These are phyloP conservation scores for Curvularia verruculosa DNA, from an alignment of 2,329 filamentous ascomycete species.

Conservation along the genomic window DNA sequence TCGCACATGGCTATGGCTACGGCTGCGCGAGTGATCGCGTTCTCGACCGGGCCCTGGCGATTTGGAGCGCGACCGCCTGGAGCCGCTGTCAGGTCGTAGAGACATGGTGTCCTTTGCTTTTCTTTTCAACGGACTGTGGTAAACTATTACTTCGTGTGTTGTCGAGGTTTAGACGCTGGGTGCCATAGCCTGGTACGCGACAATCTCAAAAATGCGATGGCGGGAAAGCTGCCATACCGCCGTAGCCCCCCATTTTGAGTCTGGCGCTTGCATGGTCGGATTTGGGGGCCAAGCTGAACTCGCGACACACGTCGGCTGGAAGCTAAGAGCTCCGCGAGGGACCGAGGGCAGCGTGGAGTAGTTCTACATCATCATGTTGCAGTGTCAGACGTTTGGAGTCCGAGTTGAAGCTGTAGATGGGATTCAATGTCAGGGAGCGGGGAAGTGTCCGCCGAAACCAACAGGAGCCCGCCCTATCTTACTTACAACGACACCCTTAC, in stretches of 20 bases:
- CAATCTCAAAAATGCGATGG: conserved; percentile 27
- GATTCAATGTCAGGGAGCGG: not conserved
- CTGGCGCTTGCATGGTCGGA: conserved; percentile 13
- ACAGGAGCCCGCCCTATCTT: conserved; percentile 1
- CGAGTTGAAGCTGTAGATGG: not conserved
- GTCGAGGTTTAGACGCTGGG: conserved; percentile 8
- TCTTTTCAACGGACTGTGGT: not conserved
- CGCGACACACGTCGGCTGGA: not conserved
- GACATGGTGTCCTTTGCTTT: conserved; percentile 38
- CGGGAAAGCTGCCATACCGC: conserved; percentile 19
- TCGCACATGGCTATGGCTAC: conserved; percentile 50
- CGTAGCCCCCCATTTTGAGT: conserved; percentile 12
- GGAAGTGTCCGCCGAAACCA: conserved; percentile 6
- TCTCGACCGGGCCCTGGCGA: conserved; percentile 48
- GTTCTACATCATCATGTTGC: not conserved
- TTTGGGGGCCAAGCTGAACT: conserved; percentile 22
- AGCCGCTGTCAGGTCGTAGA: conserved; percentile 51
- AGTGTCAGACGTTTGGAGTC: not conserved
- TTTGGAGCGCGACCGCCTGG: conserved; percentile 51
- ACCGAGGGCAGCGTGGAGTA: conserved; percentile 1
- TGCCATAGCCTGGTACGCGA: conserved; percentile 3
- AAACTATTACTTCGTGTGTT: conserved; percentile 5
- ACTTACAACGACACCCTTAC: conserved; percentile 9
- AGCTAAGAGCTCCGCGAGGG: not conserved
- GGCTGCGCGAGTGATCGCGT: conserved; percentile 50